Evolutionary conservation across 2,329 filamentous ascomycete genomes (phyloP), one percentile per base, ranked within the genome.

Genomic region (Diaporthe batatas): DNA sequence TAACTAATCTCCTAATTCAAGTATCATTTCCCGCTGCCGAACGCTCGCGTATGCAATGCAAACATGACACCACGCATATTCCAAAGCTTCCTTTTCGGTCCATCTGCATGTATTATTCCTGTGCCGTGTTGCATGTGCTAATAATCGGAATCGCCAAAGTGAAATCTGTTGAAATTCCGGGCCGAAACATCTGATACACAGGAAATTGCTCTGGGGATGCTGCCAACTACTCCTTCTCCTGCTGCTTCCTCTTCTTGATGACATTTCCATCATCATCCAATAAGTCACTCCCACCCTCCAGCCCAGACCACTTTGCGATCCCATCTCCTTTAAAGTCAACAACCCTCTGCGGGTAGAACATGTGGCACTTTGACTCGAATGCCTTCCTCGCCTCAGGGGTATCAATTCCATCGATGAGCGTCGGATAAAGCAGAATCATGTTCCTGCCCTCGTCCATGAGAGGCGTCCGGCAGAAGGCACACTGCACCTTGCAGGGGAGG

Each of bases 391-490:
- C 89, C 77, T 89, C 83, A 11, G 88, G 81, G 8, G 83, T 86
- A 70, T 84, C 82, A 32, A 93, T 89, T 70, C 90, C 86, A 58
- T 93, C 86, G 73, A 97, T 88, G 72, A 95, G 85, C 1, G 89
- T 91, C 0, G 94, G 94, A 78, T 96, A 97, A 34, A 97, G 79
- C 71, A 97, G 82, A 44, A 94, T 91, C 91, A 96, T 95, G 78
- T 94, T 96, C 21, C 94, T 83, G 0, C 94, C 94, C 81, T 97
- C 94, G 78, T 97, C 94, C 93, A 97, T 95, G 79, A 97, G 94
- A 6, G 92, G 92, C 6, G 90, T 89, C 55, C 92, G 90, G 83
- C 94, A 97, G 81, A 89, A 91, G 0, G 86, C 86, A 80, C 94
- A 97, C 75, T 90, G 91, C 16, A 96, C 93, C 81, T 96, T 96